Evolutionary conservation across 108 stramenopile species (phyloP), one percentile per base, ranked within the genome.

Genomic region (Cyclotella cryptica): DNA sequence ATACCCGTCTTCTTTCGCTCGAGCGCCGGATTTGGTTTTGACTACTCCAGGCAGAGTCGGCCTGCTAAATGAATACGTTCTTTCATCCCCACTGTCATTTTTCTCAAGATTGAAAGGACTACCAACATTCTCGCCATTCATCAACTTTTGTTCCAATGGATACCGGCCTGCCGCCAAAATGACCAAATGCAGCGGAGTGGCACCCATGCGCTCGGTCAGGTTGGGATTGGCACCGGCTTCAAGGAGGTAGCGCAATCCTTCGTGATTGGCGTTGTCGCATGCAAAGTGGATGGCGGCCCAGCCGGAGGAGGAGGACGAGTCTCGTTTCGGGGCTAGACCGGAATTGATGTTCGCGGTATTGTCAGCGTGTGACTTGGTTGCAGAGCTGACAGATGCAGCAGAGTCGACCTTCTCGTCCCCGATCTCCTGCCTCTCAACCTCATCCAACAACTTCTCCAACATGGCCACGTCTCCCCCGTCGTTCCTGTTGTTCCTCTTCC

Each of bases 181-280:
- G 10, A 68, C 67, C 29, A 44, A 47, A 39, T 68, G 67, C 51
- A 68, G 30, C 8, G 67, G 67, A 52, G 67, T 68, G 10, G 67
- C 67, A n/a, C 67, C 67, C 67, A 68, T 68, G 17, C 67, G 67
- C 30, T 68, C 67, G 1, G 67, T 68, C 29, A 68, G 30, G 29
- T 74, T 74, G 10, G 73, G 73, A 40, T 74, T 62, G 73, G 73
- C 73, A 13, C 73, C 73, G 19, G 73, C 73, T 21, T 64, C 63
- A 45, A 74, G 73, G 18, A 74, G 29, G 29, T 68, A 68, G 10
- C 51, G 24, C 30, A 68, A 68, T 43, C 67, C 67, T n/a, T 68
- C 67, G 35, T 68, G 40, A 53, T 68, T 68, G 47, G 45, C 67
- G 9, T 1, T 15, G 30, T 68, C 67, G 30, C 67, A 68, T 29